Conservation (phyloP, 345 rosid genomes). For the Corchorus olitorius region DNA sequence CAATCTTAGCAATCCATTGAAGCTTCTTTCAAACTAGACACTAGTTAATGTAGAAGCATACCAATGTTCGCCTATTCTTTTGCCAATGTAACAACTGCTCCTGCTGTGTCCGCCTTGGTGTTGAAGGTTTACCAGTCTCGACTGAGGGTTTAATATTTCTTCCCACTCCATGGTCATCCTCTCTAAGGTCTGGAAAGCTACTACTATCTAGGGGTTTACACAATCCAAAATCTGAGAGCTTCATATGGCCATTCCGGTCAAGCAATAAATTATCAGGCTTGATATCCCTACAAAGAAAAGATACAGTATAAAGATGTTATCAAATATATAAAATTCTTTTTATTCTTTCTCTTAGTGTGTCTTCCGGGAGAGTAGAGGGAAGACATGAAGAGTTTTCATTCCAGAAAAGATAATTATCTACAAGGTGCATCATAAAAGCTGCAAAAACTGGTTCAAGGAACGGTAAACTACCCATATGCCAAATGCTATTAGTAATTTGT, state of each 20-base stretch:
- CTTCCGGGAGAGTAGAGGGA: neutral
- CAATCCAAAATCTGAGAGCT: conserved; percentile 72
- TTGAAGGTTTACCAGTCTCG: conserved; percentile 54
- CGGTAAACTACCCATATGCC: neutral
- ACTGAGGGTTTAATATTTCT: conserved; percentile 43
- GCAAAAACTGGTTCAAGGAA: neutral
- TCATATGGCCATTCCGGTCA: conserved; percentile 63
- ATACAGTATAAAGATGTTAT: conserved; percentile 13
- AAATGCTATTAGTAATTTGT: neutral
- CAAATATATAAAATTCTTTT: neutral
- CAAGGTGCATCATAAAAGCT: neutral
- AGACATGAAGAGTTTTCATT: neutral
- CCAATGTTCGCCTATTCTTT: conserved; percentile 67
- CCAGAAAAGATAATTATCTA: neutral
- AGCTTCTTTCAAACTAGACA: conserved; percentile 12
- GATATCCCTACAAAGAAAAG: conserved; percentile 51
- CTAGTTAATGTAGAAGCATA: conserved; percentile 30
- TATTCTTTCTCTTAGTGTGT: neutral
- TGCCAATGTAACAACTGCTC: conserved; percentile 76
- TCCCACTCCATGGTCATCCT: conserved; percentile 42
- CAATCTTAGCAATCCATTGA: conserved; percentile 3
- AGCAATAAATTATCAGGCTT: conserved; percentile 74
- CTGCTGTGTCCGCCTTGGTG: conserved; percentile 64
- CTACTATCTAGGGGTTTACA: conserved; percentile 67
- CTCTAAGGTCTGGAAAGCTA: conserved; percentile 50